These are phyloP conservation scores for Macrophomina pseudophaseolina DNA, from an alignment of 2,329 filamentous ascomycete genomes.

Conservation along the genomic window DNA sequence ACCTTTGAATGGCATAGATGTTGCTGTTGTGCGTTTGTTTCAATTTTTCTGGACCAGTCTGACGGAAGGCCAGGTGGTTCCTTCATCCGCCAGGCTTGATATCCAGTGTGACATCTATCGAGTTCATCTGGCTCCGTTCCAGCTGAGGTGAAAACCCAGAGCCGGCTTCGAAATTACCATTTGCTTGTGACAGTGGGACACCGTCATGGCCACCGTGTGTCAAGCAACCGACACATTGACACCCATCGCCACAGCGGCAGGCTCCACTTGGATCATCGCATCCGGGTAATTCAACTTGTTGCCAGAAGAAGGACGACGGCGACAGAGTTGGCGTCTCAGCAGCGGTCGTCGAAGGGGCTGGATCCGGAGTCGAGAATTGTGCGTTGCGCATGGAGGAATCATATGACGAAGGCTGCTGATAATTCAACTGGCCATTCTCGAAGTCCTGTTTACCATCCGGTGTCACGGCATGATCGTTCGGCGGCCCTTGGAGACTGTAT, in stretches of 20 bases:
- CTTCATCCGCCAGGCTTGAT: conserved; percentile 5
- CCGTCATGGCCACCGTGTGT: conserved; percentile 58
- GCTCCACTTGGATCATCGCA: conserved; percentile 57
- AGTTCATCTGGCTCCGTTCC: conserved; percentile 5
- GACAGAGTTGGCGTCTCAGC: conserved; percentile 38
- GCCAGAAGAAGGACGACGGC: conserved; percentile 45
- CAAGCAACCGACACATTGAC: conserved; percentile 58
- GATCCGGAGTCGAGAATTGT: not conserved
- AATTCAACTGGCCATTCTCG: not conserved
- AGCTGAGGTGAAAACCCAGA: not conserved
- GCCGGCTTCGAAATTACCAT: not conserved
- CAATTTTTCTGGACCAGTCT: not conserved
- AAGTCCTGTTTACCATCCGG: not conserved
- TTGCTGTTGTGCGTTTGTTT: too few relatives aligned
- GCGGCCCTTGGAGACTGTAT: conserved; percentile 26
- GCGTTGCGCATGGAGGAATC: conserved; percentile 1
- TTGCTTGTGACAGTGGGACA: conserved; percentile 36
- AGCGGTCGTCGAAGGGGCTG: conserved; percentile 19
- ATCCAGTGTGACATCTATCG: conserved; percentile 8
- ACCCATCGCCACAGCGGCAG: conserved; percentile 59
- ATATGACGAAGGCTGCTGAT: not conserved
- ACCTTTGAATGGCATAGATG: too few relatives aligned
- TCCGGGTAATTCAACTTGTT: conserved; percentile 43
- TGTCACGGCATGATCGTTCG: not conserved
- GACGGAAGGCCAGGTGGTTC: not conserved